Percentiles rank a stretch among this genome's conserved stretches.
These are phyloP conservation scores for Cutaneotrichosporon sp. DNA, from an alignment of 1,284 basidiomycete species.

Conservation along the genomic window DNA sequence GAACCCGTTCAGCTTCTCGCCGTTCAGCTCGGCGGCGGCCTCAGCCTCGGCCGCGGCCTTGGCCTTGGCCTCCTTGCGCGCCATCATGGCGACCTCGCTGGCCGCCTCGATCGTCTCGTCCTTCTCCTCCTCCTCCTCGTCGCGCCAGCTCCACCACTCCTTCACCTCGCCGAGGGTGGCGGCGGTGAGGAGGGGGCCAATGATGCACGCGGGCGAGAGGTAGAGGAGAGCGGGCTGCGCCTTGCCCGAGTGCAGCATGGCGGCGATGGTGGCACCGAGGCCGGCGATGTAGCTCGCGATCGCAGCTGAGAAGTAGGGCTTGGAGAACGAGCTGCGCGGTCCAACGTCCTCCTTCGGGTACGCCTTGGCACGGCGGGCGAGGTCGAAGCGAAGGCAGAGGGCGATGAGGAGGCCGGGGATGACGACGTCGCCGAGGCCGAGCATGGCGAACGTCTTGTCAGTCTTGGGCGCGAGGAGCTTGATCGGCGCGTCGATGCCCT, in stretches of 20 bases:
- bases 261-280: constrained; percentile 74
- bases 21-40: background rate
- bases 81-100: constrained; percentile 40
- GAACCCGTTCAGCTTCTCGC: background rate
- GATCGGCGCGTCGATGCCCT: constrained; percentile 89
- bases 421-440: constrained; percentile 77
- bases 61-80: constrained; percentile 26
- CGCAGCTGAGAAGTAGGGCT: constrained; percentile 77
- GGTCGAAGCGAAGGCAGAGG: constrained; percentile 84
- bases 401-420: constrained; percentile 80
- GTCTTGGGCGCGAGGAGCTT: constrained; percentile 81
- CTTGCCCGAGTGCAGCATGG: constrained; percentile 78
- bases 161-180: constrained; percentile 49
- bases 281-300: constrained; percentile 77
- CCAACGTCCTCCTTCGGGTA: constrained; percentile 36
- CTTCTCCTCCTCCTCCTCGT: constrained; percentile 32
- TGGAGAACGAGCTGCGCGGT: constrained; percentile 57
- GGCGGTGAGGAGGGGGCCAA: constrained; percentile 51
- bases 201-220: constrained; percentile 63
- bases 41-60: constrained; percentile 13
- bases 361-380: constrained; percentile 52
- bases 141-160: constrained; percentile 43
- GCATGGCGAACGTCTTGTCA: constrained; percentile 61
- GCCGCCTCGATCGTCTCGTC: constrained; percentile 43
- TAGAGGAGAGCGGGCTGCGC: constrained; percentile 95